phyloP scores from a whole-genome alignment of 2,329 filamentous ascomycete species.

The Xylariomycetidae sp. region DNA sequence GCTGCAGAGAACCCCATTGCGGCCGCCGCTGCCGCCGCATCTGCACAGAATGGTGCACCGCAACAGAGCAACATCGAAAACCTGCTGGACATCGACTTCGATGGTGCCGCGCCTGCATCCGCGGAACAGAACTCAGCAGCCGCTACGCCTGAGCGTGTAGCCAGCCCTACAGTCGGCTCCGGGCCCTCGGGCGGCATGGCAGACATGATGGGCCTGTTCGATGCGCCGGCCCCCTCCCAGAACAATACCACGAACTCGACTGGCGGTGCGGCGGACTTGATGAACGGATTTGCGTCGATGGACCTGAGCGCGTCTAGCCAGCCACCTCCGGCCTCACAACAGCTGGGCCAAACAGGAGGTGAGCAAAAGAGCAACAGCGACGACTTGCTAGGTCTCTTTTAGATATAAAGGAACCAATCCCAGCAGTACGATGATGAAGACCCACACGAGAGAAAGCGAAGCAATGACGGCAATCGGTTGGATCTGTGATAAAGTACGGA shows the following conservation, averaged over 20 bases:
- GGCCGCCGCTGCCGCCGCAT: constrained; percentile 66
- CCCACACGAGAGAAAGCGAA: not conserved
- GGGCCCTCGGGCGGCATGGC: constrained; percentile 44
- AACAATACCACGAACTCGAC: constrained; percentile 34
- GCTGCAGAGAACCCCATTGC: constrained; percentile 91
- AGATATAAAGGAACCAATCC: constrained; percentile 12
- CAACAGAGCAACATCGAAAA: constrained; percentile 83
- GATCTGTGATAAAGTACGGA: constrained; percentile 5
- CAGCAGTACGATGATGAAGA: too few relatives aligned
- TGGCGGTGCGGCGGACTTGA: constrained; percentile 61
- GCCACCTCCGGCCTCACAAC: constrained; percentile 58
- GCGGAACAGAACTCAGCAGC: constrained; percentile 51
- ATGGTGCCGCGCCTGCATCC: constrained; percentile 87
- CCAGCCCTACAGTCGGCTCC: constrained; percentile 49
- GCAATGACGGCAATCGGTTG: constrained; percentile 4
- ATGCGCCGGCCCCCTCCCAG: constrained; percentile 53
- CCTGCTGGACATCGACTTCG: constrained; percentile 91
- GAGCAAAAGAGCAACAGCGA: constrained; percentile 46
- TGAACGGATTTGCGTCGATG: constrained; percentile 82
- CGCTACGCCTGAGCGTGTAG: constrained; percentile 63
- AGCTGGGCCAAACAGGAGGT: constrained; percentile 49
- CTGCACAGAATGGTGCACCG: constrained; percentile 47
- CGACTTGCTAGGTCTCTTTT: constrained; percentile 56
- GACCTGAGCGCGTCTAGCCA: constrained; percentile 54
- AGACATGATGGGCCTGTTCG: constrained; percentile 65